These are phyloP conservation scores for Epichloe sibirici DNA, from an alignment of 2,329 filamentous ascomycete species.

Conservation along the genomic window DNA sequence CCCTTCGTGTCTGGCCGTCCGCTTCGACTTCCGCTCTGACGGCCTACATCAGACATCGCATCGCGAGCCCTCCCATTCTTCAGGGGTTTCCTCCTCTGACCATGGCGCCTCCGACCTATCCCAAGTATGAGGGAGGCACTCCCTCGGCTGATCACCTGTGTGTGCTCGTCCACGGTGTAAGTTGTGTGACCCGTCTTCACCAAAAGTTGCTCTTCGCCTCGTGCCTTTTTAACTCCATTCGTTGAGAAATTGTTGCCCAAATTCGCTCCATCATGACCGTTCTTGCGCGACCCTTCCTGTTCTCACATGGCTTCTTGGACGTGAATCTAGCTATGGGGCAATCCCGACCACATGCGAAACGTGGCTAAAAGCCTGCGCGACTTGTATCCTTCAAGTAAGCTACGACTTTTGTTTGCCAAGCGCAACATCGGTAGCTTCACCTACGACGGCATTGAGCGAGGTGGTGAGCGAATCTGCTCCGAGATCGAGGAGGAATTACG, in stretches of 20 bases:
- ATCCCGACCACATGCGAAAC: conserved; percentile 58
- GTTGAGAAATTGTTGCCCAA: not conserved
- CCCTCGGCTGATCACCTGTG: conserved; percentile 56
- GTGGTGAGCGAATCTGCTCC: conserved; percentile 53
- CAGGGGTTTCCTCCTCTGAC: conserved; percentile 2
- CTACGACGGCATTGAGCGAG: conserved; percentile 57
- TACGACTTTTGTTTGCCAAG: conserved; percentile 61
- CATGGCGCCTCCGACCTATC: conserved; percentile 8
- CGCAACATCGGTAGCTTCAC: conserved; percentile 63
- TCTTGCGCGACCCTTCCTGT: not conserved
- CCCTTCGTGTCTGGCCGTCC: conserved; percentile 4
- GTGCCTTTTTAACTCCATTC: not conserved
- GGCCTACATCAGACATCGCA: conserved; percentile 4
- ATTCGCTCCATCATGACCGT: not conserved
- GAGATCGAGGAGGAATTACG: conserved; percentile 55
- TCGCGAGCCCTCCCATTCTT: conserved; percentile 4
- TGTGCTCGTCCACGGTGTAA: conserved; percentile 65
- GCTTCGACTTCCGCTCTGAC: conserved; percentile 9
- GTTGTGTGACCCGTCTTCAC: conserved; percentile 14
- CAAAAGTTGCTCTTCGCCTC: not conserved
- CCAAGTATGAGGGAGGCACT: conserved; percentile 35
- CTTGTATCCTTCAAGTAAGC: conserved; percentile 45
- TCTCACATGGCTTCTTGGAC: not conserved
- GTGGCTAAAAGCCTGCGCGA: conserved; percentile 54
- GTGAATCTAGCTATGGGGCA: conserved; percentile 56